These are phyloP conservation scores for Pseudogymnoascus sp. DNA, from an alignment of 2,329 filamentous ascomycete species.

Conservation along the genomic window DNA sequence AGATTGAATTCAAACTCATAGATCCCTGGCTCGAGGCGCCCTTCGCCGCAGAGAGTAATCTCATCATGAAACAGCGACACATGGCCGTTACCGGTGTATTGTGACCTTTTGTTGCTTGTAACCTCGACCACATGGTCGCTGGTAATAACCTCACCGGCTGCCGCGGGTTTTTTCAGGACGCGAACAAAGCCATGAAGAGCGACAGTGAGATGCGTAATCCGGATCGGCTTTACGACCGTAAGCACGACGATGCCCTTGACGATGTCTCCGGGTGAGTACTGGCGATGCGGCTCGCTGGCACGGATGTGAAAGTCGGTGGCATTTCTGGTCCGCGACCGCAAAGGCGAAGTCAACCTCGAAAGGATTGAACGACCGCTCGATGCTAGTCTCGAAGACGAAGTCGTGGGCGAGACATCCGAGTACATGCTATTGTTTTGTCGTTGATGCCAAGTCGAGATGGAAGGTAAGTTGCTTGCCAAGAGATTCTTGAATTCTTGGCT, in stretches of 20 bases:
- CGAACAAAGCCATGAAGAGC: conserved; percentile 72
- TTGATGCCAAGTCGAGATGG: conserved; percentile 23
- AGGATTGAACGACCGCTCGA: conserved; percentile 26
- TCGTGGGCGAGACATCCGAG: conserved; percentile 24
- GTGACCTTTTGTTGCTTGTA: conserved; percentile 33
- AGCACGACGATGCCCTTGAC: conserved; percentile 66
- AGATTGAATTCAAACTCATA: conserved; percentile 77
- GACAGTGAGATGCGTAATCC: conserved; percentile 74
- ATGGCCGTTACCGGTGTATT: conserved; percentile 69
- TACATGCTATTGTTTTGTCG: conserved; percentile 26
- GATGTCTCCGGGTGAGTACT: conserved; percentile 67
- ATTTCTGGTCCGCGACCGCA: conserved; percentile 47
- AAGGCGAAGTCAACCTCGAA: conserved; percentile 40
- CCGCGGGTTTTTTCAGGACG: conserved; percentile 62
- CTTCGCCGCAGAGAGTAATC: conserved; percentile 70
- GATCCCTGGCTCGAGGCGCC: conserved; percentile 63
- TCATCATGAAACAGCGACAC: conserved; percentile 81
- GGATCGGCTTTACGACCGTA: conserved; percentile 64
- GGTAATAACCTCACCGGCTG: conserved; percentile 42
- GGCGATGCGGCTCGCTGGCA: conserved; percentile 68
- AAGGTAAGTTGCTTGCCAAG: conserved; percentile 10
- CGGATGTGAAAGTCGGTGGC: conserved; percentile 73
- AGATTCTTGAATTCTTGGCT: conserved; percentile 10
- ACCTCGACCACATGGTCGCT: conserved; percentile 29
- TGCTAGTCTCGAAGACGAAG: conserved; percentile 18